A percentile compares a stretch with the other conserved stretches of the same genome.
These are phyloP conservation scores for Starmerella davenportii DNA, from an alignment of 805 yeast genomes.

Conservation along the genomic window DNA sequence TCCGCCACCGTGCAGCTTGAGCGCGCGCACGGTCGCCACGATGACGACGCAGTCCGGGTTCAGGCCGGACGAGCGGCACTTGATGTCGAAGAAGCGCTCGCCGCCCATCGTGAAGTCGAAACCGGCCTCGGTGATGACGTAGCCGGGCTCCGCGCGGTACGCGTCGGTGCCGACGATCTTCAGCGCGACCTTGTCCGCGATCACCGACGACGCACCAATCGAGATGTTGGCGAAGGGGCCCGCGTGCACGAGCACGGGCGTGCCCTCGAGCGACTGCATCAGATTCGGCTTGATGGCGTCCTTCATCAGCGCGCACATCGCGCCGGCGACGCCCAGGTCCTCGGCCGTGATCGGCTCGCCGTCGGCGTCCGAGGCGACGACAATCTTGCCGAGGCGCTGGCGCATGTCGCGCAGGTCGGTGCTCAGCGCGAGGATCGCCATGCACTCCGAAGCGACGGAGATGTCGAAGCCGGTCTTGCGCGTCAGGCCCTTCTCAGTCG, in stretches of 20 bases:
- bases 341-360: slow-evolving; percentile 85
- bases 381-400: slow-evolving; percentile 71
- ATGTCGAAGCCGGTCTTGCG: slow-evolving; percentile 88
- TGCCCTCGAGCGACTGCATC: slow-evolving; percentile 95
- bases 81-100: slow-evolving; percentile 87
- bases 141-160: slow-evolving; percentile 34
- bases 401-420: slow-evolving; percentile 68
- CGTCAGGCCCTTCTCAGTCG: slow-evolving; percentile 77
- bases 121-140: slow-evolving; percentile 93
- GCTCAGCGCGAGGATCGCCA: slow-evolving; percentile 86
- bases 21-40: slow-evolving; percentile 93
- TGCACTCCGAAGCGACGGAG: slow-evolving; percentile 87
- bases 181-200: slow-evolving; percentile 84
- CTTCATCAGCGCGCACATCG: slow-evolving; percentile 80
- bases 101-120: slow-evolving; percentile 99
- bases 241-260: slow-evolving; percentile 93
- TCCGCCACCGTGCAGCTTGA: slow-evolving; percentile 93
- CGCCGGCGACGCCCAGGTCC: slow-evolving; percentile 91
- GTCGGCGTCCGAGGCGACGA: slow-evolving; percentile 57
- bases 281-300: slow-evolving; percentile 92
- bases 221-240: slow-evolving; percentile 97
- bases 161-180: slow-evolving; percentile 60
- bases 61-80: slow-evolving; percentile 80
- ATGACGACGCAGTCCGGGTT: slow-evolving; percentile 79
- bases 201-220: slow-evolving; percentile 86